phyloP scores from a whole-genome alignment of 2,329 filamentous ascomycete genomes.

The Penicillium sp. region DNA sequence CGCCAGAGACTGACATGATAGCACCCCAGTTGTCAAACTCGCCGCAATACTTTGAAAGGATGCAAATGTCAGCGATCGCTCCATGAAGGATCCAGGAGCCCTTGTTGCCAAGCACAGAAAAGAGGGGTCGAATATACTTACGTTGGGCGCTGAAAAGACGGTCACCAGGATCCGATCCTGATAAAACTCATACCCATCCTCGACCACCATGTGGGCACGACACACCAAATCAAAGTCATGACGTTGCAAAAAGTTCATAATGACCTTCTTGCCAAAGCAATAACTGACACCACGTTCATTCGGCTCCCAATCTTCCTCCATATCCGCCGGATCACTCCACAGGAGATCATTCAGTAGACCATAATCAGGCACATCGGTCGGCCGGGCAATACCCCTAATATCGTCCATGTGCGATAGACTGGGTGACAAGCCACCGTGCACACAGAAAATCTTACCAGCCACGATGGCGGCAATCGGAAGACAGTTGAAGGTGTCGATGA shows the following conservation, averaged over 20 bases:
- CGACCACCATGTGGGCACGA: constrained; percentile 97
- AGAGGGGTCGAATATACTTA: constrained; percentile 55
- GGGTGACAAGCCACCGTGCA: constrained; percentile 91
- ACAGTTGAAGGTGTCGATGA: constrained; percentile 94
- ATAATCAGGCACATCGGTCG: constrained; percentile 96
- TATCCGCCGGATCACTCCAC: constrained; percentile 97
- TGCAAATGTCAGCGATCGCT: constrained; percentile 29
- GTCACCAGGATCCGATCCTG: constrained; percentile 93
- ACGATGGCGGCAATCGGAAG: constrained; percentile 96
- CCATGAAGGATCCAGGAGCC: background rate
- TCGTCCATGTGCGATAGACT: constrained; percentile 97
- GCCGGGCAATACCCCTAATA: constrained; percentile 91
- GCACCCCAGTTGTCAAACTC: constrained; percentile 99
- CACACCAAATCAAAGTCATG: constrained; percentile 98
- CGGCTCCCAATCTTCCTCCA: constrained; percentile 97
- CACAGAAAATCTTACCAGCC: constrained; percentile 95
- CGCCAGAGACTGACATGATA: constrained; percentile 94
- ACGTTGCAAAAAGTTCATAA: constrained; percentile 89
- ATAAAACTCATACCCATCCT: constrained; percentile 99
- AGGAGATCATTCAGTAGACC: constrained; percentile 91
- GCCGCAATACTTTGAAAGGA: constrained; percentile 77
- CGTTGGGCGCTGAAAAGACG: constrained; percentile 96
- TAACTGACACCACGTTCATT: constrained; percentile 97
- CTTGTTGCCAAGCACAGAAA: background rate
- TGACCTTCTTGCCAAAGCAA: constrained; percentile 97